Conservation (phyloP, 1,139 yeast genomes). For the Pichia sp. region DNA sequence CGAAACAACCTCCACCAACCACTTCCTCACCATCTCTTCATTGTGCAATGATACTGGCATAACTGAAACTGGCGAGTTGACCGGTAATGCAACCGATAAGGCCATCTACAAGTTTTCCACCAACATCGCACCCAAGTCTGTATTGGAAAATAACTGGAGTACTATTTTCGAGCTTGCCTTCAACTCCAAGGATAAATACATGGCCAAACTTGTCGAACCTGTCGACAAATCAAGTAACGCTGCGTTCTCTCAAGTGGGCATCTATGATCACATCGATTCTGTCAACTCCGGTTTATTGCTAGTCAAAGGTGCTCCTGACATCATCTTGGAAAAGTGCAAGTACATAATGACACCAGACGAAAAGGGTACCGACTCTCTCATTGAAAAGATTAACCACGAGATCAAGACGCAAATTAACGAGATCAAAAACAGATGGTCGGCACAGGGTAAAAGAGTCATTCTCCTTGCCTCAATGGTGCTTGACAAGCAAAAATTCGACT, state of each 20-base stretch:
- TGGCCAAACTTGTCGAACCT: constrained; percentile 9
- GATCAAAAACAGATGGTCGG: constrained; percentile 8
- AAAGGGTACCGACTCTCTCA: neutral
- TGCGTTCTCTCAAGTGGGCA: neutral
- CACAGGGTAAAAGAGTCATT: constrained; percentile 6
- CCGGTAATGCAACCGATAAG: constrained; percentile 11
- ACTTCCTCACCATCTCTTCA: constrained; percentile 5
- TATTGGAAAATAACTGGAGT: neutral
- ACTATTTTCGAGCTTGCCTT: constrained; percentile 8
- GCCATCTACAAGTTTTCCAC: constrained; percentile 7
- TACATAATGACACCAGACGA: constrained; percentile 1
- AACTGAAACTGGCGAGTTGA: constrained; percentile 4
- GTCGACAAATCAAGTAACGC: constrained; percentile 1
- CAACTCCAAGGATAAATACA: constrained; percentile 7
- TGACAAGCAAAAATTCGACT: constrained; percentile 11
- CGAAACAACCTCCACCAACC: neutral
- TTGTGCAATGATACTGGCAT: constrained; percentile 7
- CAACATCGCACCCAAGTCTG: constrained; percentile 1
- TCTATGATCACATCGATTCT: neutral
- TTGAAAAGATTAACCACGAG: constrained; percentile 12
- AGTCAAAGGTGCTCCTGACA: constrained; percentile 9
- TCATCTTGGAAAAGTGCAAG: constrained; percentile 2
- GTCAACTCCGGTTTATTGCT: constrained; percentile 5
- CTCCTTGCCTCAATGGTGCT: constrained; percentile 29
- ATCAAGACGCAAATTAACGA: constrained; percentile 1